Conservation (phyloP, 2,329 filamentous ascomycete species). For the Colletotrichum destructivum region DNA sequence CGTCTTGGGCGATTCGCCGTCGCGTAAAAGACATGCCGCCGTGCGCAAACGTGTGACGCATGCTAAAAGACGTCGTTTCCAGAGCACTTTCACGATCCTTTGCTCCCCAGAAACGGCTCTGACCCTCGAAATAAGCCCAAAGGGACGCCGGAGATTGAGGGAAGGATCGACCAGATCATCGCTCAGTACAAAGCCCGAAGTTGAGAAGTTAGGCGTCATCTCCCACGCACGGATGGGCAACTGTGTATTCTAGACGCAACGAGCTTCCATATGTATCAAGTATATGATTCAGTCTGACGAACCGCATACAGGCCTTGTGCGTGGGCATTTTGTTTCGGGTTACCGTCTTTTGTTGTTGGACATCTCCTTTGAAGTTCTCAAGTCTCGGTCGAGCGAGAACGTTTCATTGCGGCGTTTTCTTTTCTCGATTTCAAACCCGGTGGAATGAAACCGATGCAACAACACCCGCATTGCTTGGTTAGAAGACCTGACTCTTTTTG, state of each 20-base stretch:
- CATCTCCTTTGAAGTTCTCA: background rate
- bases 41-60: background rate
- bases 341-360: background rate
- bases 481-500: background rate
- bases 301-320: background rate
- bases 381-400: background rate
- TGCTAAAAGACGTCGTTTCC: background rate
- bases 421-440: background rate
- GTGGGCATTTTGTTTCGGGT: too few relatives aligned
- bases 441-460: background rate
- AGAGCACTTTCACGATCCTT: conserved; percentile 63
- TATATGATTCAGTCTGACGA: background rate
- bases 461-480: background rate
- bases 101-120: conserved; percentile 55
- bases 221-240: background rate
- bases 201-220: background rate
- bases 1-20: background rate
- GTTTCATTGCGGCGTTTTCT: background rate
- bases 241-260: background rate
- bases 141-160: conserved; percentile 60
- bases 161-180: conserved; percentile 55
- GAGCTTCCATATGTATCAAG: background rate
- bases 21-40: too few relatives aligned
- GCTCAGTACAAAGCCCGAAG: conserved; percentile 33
- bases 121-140: conserved; percentile 54